These are phyloP conservation scores for Phoma sp. DNA, from an alignment of 2,329 filamentous ascomycete species.

Conservation along the genomic window DNA sequence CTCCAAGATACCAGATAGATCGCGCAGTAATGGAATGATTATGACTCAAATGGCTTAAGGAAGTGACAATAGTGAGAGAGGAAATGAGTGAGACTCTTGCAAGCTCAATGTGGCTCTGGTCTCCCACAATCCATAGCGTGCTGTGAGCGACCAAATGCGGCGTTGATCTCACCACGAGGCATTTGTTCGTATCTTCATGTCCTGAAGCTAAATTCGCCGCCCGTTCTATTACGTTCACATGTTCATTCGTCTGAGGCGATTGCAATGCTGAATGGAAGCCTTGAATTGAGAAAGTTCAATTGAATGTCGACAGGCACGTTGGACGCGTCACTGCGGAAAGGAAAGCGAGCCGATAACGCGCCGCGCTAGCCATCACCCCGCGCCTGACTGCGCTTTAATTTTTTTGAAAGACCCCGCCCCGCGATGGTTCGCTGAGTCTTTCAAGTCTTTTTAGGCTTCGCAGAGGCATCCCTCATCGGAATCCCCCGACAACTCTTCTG, in stretches of 20 bases:
- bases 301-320: too few species aligned
- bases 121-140: too few species aligned
- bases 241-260: too few species aligned
- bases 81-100: too few species aligned
- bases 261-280: too few species aligned
- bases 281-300: too few species aligned
- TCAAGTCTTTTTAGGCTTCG: constrained; percentile 24
- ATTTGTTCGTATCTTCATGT: too few species aligned
- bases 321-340: constrained; percentile 2
- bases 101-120: too few species aligned
- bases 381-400: not conserved
- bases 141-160: too few species aligned
- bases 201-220: too few species aligned
- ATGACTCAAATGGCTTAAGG: not conserved
- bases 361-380: constrained; percentile 16
- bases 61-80: not conserved
- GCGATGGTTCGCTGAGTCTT: constrained; percentile 12
- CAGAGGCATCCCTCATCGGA: constrained; percentile 23
- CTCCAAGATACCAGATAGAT: not conserved
- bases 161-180: too few species aligned
- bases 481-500: constrained; percentile 19
- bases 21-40: not conserved
- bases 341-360: constrained; percentile 17
- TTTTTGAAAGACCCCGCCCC: constrained; percentile 17
- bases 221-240: too few species aligned